A percentile compares a stretch with the other conserved stretches of the same genome.
phyloP scores from a whole-genome alignment of 202 grass and related monocot species.

The Digitaria exilis region DNA sequence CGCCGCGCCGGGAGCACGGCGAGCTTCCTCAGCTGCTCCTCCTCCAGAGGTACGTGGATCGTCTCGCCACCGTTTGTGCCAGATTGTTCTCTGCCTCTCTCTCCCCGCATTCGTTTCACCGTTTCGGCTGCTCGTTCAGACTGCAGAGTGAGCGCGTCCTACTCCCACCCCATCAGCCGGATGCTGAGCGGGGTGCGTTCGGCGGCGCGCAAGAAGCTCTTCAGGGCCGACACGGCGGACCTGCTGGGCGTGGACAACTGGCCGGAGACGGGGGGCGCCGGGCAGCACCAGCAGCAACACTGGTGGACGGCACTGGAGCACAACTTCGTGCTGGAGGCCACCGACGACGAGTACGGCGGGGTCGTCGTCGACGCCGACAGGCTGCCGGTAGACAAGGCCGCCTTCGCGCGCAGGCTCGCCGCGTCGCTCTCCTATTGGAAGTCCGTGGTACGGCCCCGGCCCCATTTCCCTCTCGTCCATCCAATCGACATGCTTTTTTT shows the following conservation, averaged over 20 bases:
- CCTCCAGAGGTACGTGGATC: conserved; percentile 38
- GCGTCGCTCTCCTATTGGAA: conserved; percentile 84
- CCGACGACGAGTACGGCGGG: conserved; percentile 87
- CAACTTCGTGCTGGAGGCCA: conserved; percentile 63
- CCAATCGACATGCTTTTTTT: not conserved
- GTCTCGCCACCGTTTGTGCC: not conserved
- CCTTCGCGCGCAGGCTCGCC: conserved; percentile 61
- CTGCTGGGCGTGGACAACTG: conserved; percentile 30
- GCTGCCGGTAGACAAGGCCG: conserved; percentile 54
- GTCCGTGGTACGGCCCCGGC: conserved; percentile 45
- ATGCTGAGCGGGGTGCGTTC: conserved; percentile 49
- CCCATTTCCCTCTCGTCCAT: not conserved
- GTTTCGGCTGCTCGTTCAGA: too few relatives aligned
- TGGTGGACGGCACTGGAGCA: conserved; percentile 57
- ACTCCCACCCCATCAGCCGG: conserved; percentile 47
- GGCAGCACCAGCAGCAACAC: conserved; percentile 12
- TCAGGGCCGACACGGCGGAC: conserved; percentile 35
- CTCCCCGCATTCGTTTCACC: not conserved
- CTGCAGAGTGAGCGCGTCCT: conserved; percentile 42
- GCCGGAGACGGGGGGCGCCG: conserved; percentile 2
- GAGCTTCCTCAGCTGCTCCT: conserved; percentile 39
- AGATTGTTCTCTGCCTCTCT: not conserved
- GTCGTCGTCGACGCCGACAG: conserved; percentile 69
- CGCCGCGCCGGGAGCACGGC: not conserved
- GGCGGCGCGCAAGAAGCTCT: conserved; percentile 50